Base-by-base conservation (phyloP, 345 rosid species). In the Sisymbrium irio region DNA sequence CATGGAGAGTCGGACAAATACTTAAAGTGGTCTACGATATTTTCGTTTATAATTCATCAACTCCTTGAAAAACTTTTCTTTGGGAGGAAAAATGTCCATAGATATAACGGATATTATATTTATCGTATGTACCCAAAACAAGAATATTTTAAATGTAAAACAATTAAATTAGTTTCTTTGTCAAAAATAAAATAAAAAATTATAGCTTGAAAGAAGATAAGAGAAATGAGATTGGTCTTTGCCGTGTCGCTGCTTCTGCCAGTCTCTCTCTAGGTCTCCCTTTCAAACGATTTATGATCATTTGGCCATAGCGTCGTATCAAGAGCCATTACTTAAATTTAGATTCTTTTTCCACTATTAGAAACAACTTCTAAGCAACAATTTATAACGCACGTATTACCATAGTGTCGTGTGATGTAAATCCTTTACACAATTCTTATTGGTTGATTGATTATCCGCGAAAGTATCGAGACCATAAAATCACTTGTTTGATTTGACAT, bases 301-400 rank as follows among this genome's bases (percentile, higher is more conserved):
- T 33, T 65, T 77, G 80, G 73, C 80, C 41, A 40, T 77, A 58
- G 41, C 73, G 13, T 39, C 67, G 13, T 49, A 65, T 71, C 72
- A 65, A 77, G 75, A 71, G 77, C 57, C 77, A 77, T 11, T 40
- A 65, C 14, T 28, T 50, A 58, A 55, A 49, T 55, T 56, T 57
- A 7, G 63, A 62, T 76, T 62, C 35, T 11, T 69, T 49, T 42
- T 22, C 28, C 47, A 44, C 61, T 54, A 64, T 15, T 19, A 53
- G 70, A 73, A 73, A 73, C 49, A 15, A 35, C 56, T 14, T 32
- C 63, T 19, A 20, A 42, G 14, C 47, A 42, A 44, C 47, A 40
- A 64, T 54, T 33, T 33, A 15, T n/a, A 33, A 41, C 18, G 27
- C 41, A 19, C 44, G 22, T 19, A 51, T 41, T 25, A n/a, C 49